Evolutionary conservation across 2,329 filamentous ascomycete genomes (phyloP).

Genomic region (Colletotrichum abscissum): DNA sequence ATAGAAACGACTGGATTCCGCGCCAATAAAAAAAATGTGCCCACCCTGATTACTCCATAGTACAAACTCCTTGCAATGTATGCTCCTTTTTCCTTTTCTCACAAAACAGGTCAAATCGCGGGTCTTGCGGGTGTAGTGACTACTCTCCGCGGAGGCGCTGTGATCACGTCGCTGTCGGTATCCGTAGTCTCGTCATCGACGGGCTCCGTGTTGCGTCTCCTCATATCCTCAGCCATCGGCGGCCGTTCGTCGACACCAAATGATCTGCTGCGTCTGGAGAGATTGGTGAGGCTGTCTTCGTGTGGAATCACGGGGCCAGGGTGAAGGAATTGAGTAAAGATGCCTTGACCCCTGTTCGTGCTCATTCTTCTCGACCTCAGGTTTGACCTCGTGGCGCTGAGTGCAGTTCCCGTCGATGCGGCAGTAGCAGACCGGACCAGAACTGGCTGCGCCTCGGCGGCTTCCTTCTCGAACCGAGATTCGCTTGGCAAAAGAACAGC

Average conservation of each 20-base stretch:
- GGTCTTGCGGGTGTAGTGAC: constrained; percentile 25
- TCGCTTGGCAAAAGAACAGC: constrained; percentile 70
- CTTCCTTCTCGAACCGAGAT: constrained; percentile 64
- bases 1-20: constrained; percentile 6
- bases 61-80: constrained; percentile 15
- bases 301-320: constrained; percentile 56
- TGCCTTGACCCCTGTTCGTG: constrained; percentile 44
- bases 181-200: constrained; percentile 30
- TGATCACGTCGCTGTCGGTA: constrained; percentile 9
- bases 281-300: constrained; percentile 35
- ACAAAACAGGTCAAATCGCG: not conserved
- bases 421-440: constrained; percentile 51
- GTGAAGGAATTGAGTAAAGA: constrained; percentile 60
- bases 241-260: constrained; percentile 16
- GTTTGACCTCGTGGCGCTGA: constrained; percentile 39
- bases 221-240: constrained; percentile 20
- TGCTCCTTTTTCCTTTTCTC: not conserved
- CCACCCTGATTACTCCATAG: constrained; percentile 17
- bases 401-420: constrained; percentile 45
- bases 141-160: constrained; percentile 22
- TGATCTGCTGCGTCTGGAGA: constrained; percentile 21
- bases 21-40: constrained; percentile 7
- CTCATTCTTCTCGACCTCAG: constrained; percentile 41
- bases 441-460: constrained; percentile 56
- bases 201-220: constrained; percentile 31